Base-by-base conservation (phyloP, 202 grass and related monocot species). In the Dendrocalamus latiflorus region DNA sequence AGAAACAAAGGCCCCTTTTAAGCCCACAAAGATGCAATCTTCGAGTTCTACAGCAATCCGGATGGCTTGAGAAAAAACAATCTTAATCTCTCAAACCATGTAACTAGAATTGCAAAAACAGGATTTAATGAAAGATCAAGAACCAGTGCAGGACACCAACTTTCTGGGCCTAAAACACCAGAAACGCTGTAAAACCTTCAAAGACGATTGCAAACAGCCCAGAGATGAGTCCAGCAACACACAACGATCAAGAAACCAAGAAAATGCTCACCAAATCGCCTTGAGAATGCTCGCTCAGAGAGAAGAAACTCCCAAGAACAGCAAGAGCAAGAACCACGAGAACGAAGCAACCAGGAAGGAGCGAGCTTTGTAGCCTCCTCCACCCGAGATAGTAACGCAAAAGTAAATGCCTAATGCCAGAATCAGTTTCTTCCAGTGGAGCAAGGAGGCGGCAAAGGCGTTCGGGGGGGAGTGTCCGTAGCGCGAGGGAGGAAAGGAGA, bases 1-100 rank as follows among this genome's bases (percentile, higher is more conserved):
- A n/a, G 85, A 81, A 86, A 76, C 13, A 62, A 74, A 76, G 0
- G 15, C 61, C 34, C 28, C 53, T 33, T 81, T 81, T 67, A 68
- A 73, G 36, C 77, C 20, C 38, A 20, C 26, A 81, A 86, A 86
- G 49, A 71, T 65, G 58, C 18, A 56, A 59, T 68, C 48, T 48
- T 85, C 63, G 22, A 79, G 34, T 15, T 72, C 56, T 22, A 8
- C 21, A 57, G 65, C 68, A 74, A 65, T 72, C 67, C 43, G 20
- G 60, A 36, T 73, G 18, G 9, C 20, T 56, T n/a, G n/a, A 28
- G 20, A 67, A 48, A 58, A 54, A 51, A 67, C 21, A 45, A 42
- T 80, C 15, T n/a, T 18, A 47, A 80, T 47, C 17, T 8, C 17
- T 12, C 69, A 26, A 84, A 77, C 47, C 63, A 77, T 37, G 63